These are phyloP conservation scores for Solioccasus polychromus DNA, from an alignment of 768 basidiomycete genomes.

Conservation along the genomic window DNA sequence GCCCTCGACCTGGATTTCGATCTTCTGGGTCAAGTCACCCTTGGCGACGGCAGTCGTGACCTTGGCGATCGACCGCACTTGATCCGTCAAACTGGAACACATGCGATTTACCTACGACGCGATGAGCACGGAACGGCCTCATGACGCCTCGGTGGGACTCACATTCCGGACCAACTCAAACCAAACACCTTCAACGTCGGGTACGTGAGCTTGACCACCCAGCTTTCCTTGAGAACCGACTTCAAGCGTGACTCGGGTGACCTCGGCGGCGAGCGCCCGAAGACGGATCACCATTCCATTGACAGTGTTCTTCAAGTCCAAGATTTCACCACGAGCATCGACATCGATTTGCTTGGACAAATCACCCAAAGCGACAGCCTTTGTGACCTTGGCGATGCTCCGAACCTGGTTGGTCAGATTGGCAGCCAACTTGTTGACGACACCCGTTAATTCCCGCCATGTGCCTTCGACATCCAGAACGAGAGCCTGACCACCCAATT, in stretches of 20 bases:
- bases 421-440: slow-evolving; percentile 78
- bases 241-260: slow-evolving; percentile 80
- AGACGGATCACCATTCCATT: slow-evolving; percentile 50
- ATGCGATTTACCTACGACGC: slow-evolving; percentile 63
- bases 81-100: slow-evolving; percentile 77
- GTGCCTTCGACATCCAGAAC: slow-evolving; percentile 88
- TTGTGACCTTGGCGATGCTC: slow-evolving; percentile 60
- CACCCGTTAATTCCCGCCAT: slow-evolving; percentile 82
- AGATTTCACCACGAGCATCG: slow-evolving; percentile 86
- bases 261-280: slow-evolving; percentile 74
- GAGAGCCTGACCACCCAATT: slow-evolving; percentile 83
- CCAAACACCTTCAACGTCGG: slow-evolving; percentile 92
- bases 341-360: slow-evolving; percentile 89
- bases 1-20: slow-evolving; percentile 84
- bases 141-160: slow-evolving; percentile 17
- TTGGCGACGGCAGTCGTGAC: slow-evolving; percentile 89
- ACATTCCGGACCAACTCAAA: slow-evolving; percentile 77
- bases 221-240: slow-evolving; percentile 88
- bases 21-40: slow-evolving; percentile 90
- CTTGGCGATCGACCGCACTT: slow-evolving; percentile 78
- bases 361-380: slow-evolving; percentile 84
- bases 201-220: slow-evolving; percentile 84
- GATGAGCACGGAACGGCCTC: slow-evolving; percentile 6
- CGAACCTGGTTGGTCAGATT: slow-evolving; percentile 66
- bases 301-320: slow-evolving; percentile 69